A percentile compares a stretch with the other conserved stretches of the same genome.
phyloP scores from a whole-genome alignment of 345 rosid species.

The Citrus sp. region DNA sequence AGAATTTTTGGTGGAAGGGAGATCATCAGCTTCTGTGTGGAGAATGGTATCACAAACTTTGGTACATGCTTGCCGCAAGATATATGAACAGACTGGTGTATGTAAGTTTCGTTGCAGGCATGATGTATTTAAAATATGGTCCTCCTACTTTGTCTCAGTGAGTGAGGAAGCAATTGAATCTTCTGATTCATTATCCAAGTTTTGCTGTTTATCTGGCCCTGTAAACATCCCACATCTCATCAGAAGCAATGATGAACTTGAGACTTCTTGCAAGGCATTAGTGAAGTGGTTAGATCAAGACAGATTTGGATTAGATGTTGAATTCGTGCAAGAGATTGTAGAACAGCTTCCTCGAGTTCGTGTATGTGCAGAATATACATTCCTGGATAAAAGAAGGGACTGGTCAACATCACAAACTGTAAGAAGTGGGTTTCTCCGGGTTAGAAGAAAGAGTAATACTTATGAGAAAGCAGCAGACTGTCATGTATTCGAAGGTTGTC shows the following conservation, averaged over 20 bases:
- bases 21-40: conserved; percentile 34
- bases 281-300: conserved; percentile 34
- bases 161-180: conserved; percentile 8
- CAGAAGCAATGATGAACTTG: conserved; percentile 21
- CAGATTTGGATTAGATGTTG: conserved; percentile 36
- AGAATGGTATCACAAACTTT: conserved; percentile 31
- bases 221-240: conserved; percentile 1
- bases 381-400: conserved; percentile 20
- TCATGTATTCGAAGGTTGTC: not conserved
- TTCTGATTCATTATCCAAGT: conserved; percentile 28
- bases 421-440: conserved; percentile 26
- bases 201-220: conserved; percentile 20
- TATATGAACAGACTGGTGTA: conserved; percentile 19
- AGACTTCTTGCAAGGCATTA: conserved; percentile 22
- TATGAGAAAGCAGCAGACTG: conserved; percentile 20
- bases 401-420: conserved; percentile 20
- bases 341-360: conserved; percentile 31
- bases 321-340: conserved; percentile 37
- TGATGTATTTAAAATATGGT: conserved; percentile 18
- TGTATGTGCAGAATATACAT: conserved; percentile 23
- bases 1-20: conserved; percentile 32
- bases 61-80: conserved; percentile 19
- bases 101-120: conserved; percentile 32
- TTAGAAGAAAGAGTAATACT: conserved; percentile 16
- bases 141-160: conserved; percentile 12